Evolutionary conservation across 108 stramenopile genomes (phyloP), one percentile per base, ranked within the genome.

Genomic region (Cyclotella cryptica): DNA sequence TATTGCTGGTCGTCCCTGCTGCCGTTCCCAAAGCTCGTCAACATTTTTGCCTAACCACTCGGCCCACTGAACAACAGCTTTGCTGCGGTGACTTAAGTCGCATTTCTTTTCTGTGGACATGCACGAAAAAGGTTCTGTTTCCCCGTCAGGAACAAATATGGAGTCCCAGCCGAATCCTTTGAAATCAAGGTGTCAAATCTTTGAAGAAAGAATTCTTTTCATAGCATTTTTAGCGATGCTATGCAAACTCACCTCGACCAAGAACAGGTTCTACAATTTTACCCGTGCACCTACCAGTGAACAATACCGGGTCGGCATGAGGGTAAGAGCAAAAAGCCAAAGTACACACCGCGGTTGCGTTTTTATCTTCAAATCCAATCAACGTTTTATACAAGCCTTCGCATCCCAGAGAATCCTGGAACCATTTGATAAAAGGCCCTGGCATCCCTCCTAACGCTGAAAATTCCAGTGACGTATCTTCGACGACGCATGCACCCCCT

Each of bases 341-440:
- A 1, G 97, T 97, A 77, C 98, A 99, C 24, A 97, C 96, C 27
- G 99, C 99, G 10, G 92, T 95, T 6, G 98, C 99, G 11, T 88
- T 84, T 78, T 98, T 98, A 72, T 98, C 98, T 59, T 96, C 94
- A 69, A 94, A 99, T 44, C 92, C 98, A 29, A 87, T 81, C 44
- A 96, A 83, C 82, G 98, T 89, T 54, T 93, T 91, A 82, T 92
- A 93, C 12, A 99, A 82, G 22, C 98, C 98, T 18, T 92, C 90
- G 53, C 72, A 87, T 69, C 88, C 78, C 19, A 96, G 59, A 44
- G 76, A 88, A 10, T 98, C 91, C 62, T 98, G 96, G 80, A 99
- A 99, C 97, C 98, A 99, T 87, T 99, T 99, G 63, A 99, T 99
- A 85, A 98, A 99, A 0, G 98, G 97, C 24, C 99, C 99, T 0